Percentiles rank a stretch among this genome's conserved stretches.
phyloP scores from a whole-genome alignment of 2,329 filamentous ascomycete genomes.

The Furcasterigmium sp. region DNA sequence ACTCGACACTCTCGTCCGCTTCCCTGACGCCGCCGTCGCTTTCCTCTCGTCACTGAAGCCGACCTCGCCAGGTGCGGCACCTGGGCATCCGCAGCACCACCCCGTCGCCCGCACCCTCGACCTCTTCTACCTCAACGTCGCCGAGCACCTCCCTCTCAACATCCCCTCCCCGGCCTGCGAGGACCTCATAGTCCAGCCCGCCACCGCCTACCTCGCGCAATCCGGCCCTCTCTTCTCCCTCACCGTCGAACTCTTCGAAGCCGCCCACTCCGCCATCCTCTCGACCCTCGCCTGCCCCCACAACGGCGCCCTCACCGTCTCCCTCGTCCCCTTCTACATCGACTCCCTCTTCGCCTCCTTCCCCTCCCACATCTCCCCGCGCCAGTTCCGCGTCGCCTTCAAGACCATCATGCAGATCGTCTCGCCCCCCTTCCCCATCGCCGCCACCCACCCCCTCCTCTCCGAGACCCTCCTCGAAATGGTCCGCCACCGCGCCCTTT shows the following conservation, averaged over 20 bases:
- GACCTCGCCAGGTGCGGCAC: slow-evolving; percentile 44
- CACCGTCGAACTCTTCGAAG: slow-evolving; percentile 67
- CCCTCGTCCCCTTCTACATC: slow-evolving; percentile 77
- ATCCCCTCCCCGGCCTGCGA: slow-evolving; percentile 65
- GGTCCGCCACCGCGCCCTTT: slow-evolving; percentile 58
- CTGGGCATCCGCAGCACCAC: slow-evolving; percentile 46
- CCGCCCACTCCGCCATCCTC: slow-evolving; percentile 77
- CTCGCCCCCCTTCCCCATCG: slow-evolving; percentile 71
- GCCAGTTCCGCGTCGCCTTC: slow-evolving; percentile 86
- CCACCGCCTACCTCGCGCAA: slow-evolving; percentile 64
- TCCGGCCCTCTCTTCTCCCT: slow-evolving; percentile 36
- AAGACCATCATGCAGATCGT: slow-evolving; percentile 78
- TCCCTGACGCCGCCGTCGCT: slow-evolving; percentile 57
- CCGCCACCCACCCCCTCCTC: slow-evolving; percentile 68
- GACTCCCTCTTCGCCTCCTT: slow-evolving; percentile 77
- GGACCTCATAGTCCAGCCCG: slow-evolving; percentile 66
- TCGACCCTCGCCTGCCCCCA: slow-evolving; percentile 76
- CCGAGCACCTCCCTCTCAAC: slow-evolving; percentile 74
- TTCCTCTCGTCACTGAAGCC: slow-evolving; percentile 61
- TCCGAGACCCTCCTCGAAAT: slow-evolving; percentile 78
- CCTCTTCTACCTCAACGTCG: slow-evolving; percentile 81
- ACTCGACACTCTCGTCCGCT: slow-evolving; percentile 74
- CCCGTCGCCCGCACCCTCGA: slow-evolving; percentile 63
- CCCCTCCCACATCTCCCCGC: slow-evolving; percentile 68
- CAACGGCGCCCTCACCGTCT: slow-evolving; percentile 64